Base-by-base conservation (phyloP, 2,329 filamentous ascomycete species). In the Diaporthe ampelina region DNA sequence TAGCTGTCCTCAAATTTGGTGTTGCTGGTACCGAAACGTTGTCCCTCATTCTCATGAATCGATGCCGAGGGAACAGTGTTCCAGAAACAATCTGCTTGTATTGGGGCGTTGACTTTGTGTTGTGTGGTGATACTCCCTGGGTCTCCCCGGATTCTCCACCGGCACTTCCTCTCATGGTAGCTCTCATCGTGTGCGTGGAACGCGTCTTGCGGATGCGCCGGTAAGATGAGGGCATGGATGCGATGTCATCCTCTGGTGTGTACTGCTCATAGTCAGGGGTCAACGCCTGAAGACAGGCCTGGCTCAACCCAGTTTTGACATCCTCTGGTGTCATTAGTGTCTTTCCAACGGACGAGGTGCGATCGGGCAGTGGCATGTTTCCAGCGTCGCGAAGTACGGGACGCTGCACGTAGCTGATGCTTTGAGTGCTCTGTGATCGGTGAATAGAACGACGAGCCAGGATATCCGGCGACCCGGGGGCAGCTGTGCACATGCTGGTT, bases 161-260 rank as follows among this genome's bases (percentile, higher is more conserved):
- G 19, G 76, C 74, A 17, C 67, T 74, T 11, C 29, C 63, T 9
- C 75, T 76, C 26, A 65, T 72, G 0, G 59, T 56, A 15, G 79
- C 76, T 1, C 83, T 82, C 3, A 82, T 80, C 15, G 83, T 81
- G 75, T 88, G 85, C 87, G 91, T 88, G 0, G 90, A 91, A 74
- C 83, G 87, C 1, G 89, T 89, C 77, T 87, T 89, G 57, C 88
- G 88, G 56, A 91, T 80, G 37, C 83, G 85, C 61, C 86, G 84
- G 76, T 85, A 88, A 0, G 88, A 88, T 2, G 85, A 86, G 19
- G 86, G 85, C 40, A 83, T 83, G 4, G 88, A 88, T 1, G 83
- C 84, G 43, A 85, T 79, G 70, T 88, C 85, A 73, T 89, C 86
- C 73, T 89, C 86, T 0, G 83, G 83, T 6, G 84, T 86, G 78